Base-by-base conservation (phyloP, 768 basidiomycete genomes). In the Serendipita vermifera region DNA sequence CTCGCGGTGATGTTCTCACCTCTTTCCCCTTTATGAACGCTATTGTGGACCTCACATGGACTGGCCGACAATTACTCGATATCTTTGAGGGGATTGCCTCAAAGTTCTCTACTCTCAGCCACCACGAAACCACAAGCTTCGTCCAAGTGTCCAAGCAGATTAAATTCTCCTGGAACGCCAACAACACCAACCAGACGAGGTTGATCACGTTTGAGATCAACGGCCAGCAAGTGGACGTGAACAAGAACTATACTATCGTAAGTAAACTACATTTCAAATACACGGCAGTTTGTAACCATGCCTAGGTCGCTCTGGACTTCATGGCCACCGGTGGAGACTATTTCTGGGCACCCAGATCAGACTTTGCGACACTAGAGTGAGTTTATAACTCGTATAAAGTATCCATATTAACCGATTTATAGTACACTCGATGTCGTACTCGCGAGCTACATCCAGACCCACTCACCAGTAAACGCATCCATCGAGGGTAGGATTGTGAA, bases 11-110 rank as follows among this genome's bases (percentile, higher is more conserved):
- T 33, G 67, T 71, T 26, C 62, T 74, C 54, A 70, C 70, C 24
- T 65, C 69, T 31, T 73, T 74, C 67, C 75, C 75, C 20, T 76
- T 75, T 61, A 69, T 69, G 9, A 73, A 74, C 62, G 63, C 66
- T 35, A 63, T 74, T 24, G 67, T 67, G 54, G 71, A 75, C 59
- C 64, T 75, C 55, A 56, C 62, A 15, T 68, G 75, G 59, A 72
- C 71, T 7, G 74, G 73, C 20, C 61, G 62, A 5, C 64, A 72
- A 60, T 64, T 75, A 14, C 75, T 73, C 73, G 65, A 70, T 39
- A 63, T 71, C 55, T 71, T 75, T 53, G 73, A 75, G 58, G 70
- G 74, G 43, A 69, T 71, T 56, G 68, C 67, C 2, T 67, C 67
- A 15, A 64, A 62, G 33, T 62, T 64, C 31, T 70, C 64, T 56